Conservation (phyloP, 2,329 filamentous ascomycete species). For the Raffaelea arxii region DNA sequence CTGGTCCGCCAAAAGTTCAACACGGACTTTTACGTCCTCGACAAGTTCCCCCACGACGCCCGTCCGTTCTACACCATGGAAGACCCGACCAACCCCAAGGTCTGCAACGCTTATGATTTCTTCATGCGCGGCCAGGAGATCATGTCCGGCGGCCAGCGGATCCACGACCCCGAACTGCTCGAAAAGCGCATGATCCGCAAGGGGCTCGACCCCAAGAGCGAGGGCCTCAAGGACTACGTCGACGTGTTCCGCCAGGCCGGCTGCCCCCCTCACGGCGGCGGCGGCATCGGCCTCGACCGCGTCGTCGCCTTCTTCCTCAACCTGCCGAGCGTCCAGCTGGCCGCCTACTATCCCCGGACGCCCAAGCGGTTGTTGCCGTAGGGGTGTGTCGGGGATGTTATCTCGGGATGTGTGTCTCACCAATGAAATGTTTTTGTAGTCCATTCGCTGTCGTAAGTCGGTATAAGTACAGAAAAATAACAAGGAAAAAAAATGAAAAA, state of each 20-base stretch:
- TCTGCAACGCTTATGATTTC: constrained; percentile 64
- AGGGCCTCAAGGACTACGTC: constrained; percentile 78
- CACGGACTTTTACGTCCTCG: constrained; percentile 93
- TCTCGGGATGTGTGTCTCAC: too few relatives aligned
- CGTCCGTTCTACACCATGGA: constrained; percentile 90
- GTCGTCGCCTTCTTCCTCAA: constrained; percentile 59
- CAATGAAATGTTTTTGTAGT: too few relatives aligned
- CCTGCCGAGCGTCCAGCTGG: constrained; percentile 48
- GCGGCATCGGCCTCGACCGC: constrained; percentile 81
- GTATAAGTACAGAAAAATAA: neutral
- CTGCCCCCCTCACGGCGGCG: constrained; percentile 78
- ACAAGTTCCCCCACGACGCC: constrained; percentile 86
- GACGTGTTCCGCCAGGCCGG: constrained; percentile 70
- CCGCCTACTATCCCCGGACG: constrained; percentile 48
- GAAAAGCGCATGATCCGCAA: constrained; percentile 67
- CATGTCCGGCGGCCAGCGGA: constrained; percentile 82
- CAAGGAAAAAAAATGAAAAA: neutral
- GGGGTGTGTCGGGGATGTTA: too few relatives aligned
- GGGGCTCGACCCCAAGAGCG: constrained; percentile 66
- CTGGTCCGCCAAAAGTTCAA: constrained; percentile 81
- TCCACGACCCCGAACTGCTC: constrained; percentile 69
- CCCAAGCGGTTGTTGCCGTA: constrained; percentile 49
- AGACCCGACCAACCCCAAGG: constrained; percentile 27
- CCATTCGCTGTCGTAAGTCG: neutral
- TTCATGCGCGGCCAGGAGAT: constrained; percentile 93